phyloP scores from a whole-genome alignment of 805 yeast species.

The Hanseniaspora jakobsenii region DNA sequence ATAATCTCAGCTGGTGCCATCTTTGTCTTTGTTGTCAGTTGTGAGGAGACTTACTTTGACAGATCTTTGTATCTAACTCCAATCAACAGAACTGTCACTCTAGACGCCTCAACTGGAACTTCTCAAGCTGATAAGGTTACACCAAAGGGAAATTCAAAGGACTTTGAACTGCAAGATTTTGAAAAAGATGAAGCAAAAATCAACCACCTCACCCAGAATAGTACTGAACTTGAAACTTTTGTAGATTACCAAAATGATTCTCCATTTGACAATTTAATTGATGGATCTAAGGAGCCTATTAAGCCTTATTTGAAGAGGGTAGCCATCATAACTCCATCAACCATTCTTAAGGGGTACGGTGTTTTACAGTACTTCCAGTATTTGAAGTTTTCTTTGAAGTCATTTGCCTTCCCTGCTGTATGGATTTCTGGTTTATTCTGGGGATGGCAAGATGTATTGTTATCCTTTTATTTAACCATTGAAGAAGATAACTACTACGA shows the following conservation, averaged over 20 bases:
- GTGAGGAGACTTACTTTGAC: constrained; percentile 64
- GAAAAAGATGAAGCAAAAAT: constrained; percentile 7
- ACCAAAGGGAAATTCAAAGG: neutral
- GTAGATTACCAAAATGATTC: neutral
- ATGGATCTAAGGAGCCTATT: constrained; percentile 34
- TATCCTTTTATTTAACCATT: constrained; percentile 62
- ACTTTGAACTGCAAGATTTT: constrained; percentile 6
- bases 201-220: neutral
- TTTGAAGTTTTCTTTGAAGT: constrained; percentile 39
- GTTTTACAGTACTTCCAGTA: constrained; percentile 51
- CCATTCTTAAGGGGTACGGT: constrained; percentile 52
- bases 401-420: constrained; percentile 54
- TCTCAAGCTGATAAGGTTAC: neutral
- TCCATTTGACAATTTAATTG: constrained; percentile 20
- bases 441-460: constrained; percentile 70
- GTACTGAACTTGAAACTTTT: neutral
- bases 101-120: constrained; percentile 2
- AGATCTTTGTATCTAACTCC: constrained; percentile 34
- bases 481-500: constrained; percentile 57
- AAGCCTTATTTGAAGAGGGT: constrained; percentile 37
- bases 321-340: constrained; percentile 41
- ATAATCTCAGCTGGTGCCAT: constrained; percentile 52
- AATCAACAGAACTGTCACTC: constrained; percentile 19
- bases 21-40: constrained; percentile 41
- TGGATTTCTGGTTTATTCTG: constrained; percentile 58